Base-by-base conservation (phyloP, 1,139 yeast genomes). In the Candida sanyaensis region DNA sequence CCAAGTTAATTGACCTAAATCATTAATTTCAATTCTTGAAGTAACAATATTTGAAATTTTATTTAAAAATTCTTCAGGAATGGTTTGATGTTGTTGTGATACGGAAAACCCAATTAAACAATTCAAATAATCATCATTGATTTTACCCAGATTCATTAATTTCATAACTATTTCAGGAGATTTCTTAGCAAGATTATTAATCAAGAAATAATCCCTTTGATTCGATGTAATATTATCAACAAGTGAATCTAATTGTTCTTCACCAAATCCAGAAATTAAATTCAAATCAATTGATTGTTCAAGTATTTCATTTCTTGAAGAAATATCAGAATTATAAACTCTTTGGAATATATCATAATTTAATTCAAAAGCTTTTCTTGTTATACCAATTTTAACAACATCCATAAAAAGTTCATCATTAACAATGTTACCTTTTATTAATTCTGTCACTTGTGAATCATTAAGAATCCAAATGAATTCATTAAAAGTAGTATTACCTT, bases 101-200 rank as follows among this genome's bases (percentile, higher is more conserved):
- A 64, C 52, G 1, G 67, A 58, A 37, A 55, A 61, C 1, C 61
- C 68, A 46, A 66, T 58, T 37, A 55, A 58, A 28, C 62, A 60
- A 31, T 57, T 52, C 39, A 66, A 56, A 4, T 52, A 34, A 10
- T 60, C 59, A 45, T 63, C 66, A 5, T 55, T 43, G 13, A 62
- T 41, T 6, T 41, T 26, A 2, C n/a, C 17, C 39, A 36, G 39
- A 2, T 49, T 47, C 41, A 62, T 49, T 43, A 67, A 57, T 44
- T 52, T 57, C 9, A 43, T 43, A 6, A 58, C 49, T 12, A 62
- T 44, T 1, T 51, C 52, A 1, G 42, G 46, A 24, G 33, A 50
- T 17, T 49, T 45, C 2, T 49, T 45, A 29, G 65, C 55, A n/a
- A 64, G 55, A 38, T 58, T 54, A 27, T 61, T 58, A 26, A 69